Evolutionary conservation across 495 filamentous ascomycete genomes (phyloP), one percentile per base, ranked within the genome.

Genomic region (Stereocaulon alpinum): DNA sequence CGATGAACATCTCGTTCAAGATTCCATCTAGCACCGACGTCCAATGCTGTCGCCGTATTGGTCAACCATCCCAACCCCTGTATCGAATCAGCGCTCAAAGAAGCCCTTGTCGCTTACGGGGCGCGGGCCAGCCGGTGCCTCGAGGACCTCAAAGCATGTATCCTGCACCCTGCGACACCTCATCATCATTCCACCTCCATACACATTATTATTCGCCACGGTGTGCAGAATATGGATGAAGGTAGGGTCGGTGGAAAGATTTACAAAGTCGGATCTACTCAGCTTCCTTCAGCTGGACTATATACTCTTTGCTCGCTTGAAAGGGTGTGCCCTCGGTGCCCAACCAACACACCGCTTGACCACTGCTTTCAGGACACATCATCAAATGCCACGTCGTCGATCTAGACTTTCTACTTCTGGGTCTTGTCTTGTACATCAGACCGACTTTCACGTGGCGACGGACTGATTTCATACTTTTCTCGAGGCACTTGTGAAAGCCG

Each of bases 361-460:
- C 47, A 59, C 40, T 49, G 40, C 14, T 34, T 41, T 59, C 12
- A 29, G 42, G 56, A 59, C 56, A 59, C 56, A 59, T 59, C 56
- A 59, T 58, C 56, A 47, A 47, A 59, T 59, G 56, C 56, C 47
- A 51, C 47, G n/a, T 32, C n/a, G 22, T 59, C 51, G 34, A 6
- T 51, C 20, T 44, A 45, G 45, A 22, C 27, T 40, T 49, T 58
- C 37, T 22, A 40, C 20, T 40, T 27, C 30, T 18, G 47, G 40
- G 40, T n/a, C n/a, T 43, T 32, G 20, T 12, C 27, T 42, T 37
- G 30, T 52, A 34, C 29, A 22, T 37, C 49, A 52, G 29, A 1
- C 34, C 27, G 27, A 11, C 29, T 52, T 32, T 20, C 30, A 37
- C 17, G 49, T n/a, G 27, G 30, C 49, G 49, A 52, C 7, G 7